Evolutionary conservation across 257 asterid genomes (phyloP), one percentile per base, ranked within the genome.

Genomic region (Gardenia jasminoides): DNA sequence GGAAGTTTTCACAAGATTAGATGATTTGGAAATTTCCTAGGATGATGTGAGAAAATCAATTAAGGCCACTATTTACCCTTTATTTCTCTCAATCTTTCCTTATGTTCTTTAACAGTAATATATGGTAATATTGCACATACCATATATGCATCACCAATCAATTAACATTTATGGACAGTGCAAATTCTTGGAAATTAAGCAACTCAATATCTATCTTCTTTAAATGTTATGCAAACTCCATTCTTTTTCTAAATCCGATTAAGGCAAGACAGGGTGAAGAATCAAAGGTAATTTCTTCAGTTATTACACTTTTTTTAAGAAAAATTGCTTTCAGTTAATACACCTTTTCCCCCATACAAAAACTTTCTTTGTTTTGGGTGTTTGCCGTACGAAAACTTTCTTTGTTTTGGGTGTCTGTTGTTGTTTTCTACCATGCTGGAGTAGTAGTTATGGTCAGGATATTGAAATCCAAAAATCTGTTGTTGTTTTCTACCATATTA

Each of bases 251-350:
- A 12, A 24, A 76, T 48, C 50, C 44, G 67, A 61, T n/a, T 75
- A 43, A 62, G 58, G 22, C 67, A 61, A 48, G 19, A 72, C 41
- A 48, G 19, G 30, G 39, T 4, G 41, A 9, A 77, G 7, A 26
- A 7, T 24, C 76, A 39, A 68, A 78, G 72, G 74, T 79, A 79
- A 73, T 36, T 52, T 73, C 75, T 72, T 54, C 61, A 66, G 16
- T n/a, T 70, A 52, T 48, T 17, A 19, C 30, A 19, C 65, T 43
- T n/a, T n/a, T n/a, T n/a, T 13, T 2, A 28, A 46, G 74, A 72
- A 64, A 79, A 72, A 17, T n/a, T 68, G 26, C 66, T 72, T 75
- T n/a, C n/a, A n/a, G n/a, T n/a, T n/a, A n/a, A n/a, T n/a, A n/a
- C n/a, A n/a, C n/a, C n/a, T n/a, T n/a, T n/a, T n/a, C n/a, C n/a